Base-by-base conservation (phyloP, 139 green algal species). In the Haematococcus lacustris region DNA sequence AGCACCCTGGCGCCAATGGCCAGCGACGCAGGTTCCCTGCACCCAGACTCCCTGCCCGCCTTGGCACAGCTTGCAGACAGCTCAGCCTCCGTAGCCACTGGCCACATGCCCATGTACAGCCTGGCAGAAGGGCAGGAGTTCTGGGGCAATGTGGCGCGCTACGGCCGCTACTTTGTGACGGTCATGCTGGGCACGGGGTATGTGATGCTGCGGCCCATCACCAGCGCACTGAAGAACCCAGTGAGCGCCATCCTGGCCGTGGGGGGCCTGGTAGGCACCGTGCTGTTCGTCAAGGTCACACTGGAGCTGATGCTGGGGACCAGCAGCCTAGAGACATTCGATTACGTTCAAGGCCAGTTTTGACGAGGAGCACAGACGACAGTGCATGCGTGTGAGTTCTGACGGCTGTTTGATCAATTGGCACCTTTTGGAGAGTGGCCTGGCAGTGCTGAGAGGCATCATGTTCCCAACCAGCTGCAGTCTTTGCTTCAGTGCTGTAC, bases 161-260 rank as follows among this genome's bases (percentile, higher is more conserved):
- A 97, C 71, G 77, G 83, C 21, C 86, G 87, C 38, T 97, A 93
- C 74, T 97, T 96, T 67, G 86, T 97, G 23, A 92, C 89, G 3
- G 89, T 97, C 59, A 88, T 97, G 77, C 70, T 94, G 33, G 91
- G 91, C n/a, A 97, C 91, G 3, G 91, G 84, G 23, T 95, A 94
- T 64, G 83, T 92, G 32, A 90, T 90, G 73, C 64, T 93, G n/a
- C 84, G 88, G 73, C 91, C 91, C 17, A 51, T 96, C 1, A 39
- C 84, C 0, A 74, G 71, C 0, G 78, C 92, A n/a, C 70, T 96
- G 38, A 93, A 94, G 76, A 74, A 73, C 37, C 53, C 53, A 30
- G 21, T 64, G 23, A 64, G 13, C 4, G 70, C 33, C 33, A 25
- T 75, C 3, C 70, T 75, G 33, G 53, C 53, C 13, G 53, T 75